phyloP scores from a whole-genome alignment of 1,284 basidiomycete genomes.

The Schizophyllum commune region DNA sequence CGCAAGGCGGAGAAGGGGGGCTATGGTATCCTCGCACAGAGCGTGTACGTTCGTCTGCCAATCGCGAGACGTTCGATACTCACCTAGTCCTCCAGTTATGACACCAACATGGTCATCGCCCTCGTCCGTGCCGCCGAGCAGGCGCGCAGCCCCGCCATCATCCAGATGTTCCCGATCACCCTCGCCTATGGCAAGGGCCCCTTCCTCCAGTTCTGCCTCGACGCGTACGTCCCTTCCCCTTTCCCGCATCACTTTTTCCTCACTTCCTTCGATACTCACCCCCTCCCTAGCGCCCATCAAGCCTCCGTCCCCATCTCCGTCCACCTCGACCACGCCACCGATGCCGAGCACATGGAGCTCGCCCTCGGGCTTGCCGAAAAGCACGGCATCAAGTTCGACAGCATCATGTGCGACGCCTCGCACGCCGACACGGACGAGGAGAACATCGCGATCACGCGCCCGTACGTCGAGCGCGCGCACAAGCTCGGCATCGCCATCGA shows the following conservation, averaged over 20 bases:
- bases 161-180: constrained; percentile 40
- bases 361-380: constrained; percentile 35
- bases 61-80: background rate
- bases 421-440: constrained; percentile 46
- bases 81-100: constrained; percentile 25
- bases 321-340: constrained; percentile 42
- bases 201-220: constrained; percentile 39
- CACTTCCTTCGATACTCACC: background rate
- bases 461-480: constrained; percentile 36
- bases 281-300: constrained; percentile 27
- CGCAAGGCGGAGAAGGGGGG: constrained; percentile 33
- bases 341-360: constrained; percentile 38
- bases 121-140: constrained; percentile 41
- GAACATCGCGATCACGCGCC: constrained; percentile 37
- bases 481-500: constrained; percentile 37
- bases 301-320: constrained; percentile 42
- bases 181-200: constrained; percentile 38
- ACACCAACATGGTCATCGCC: constrained; percentile 36
- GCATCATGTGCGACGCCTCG: constrained; percentile 45
- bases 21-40: constrained; percentile 38
- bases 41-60: constrained; percentile 24
- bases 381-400: constrained; percentile 39
- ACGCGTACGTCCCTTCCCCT: constrained; percentile 23
- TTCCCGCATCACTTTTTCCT: background rate
- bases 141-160: constrained; percentile 35